Evolutionary conservation across 768 basidiomycete species (phyloP).

Genomic region (Floccularia luteovirens): DNA sequence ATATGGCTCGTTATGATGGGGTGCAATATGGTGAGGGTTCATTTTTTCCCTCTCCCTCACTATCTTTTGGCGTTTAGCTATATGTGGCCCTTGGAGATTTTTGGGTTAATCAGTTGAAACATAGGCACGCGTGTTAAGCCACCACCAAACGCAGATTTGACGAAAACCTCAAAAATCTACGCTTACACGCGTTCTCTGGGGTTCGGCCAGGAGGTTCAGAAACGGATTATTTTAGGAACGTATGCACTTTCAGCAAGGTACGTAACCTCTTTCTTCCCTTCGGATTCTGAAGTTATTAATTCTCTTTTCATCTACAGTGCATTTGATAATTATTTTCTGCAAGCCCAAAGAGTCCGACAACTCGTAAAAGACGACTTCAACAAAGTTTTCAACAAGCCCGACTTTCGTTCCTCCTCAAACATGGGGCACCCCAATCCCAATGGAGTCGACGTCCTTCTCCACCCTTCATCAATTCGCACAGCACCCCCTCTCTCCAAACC

Average conservation of each 20-base stretch:
- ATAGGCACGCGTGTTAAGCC: conserved; percentile 47
- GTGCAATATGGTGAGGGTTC: conserved; percentile 62
- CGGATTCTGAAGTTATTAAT: not conserved
- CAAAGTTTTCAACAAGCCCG: conserved; percentile 52
- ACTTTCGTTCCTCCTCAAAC: conserved; percentile 28
- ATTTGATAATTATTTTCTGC: conserved; percentile 96
- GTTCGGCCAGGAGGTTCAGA: conserved; percentile 82
- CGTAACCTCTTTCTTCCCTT: conserved; percentile 16
- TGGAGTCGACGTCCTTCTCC: conserved; percentile 72
- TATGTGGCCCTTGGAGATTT: not conserved
- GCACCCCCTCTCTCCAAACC: conserved; percentile 51
- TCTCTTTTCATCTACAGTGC: conserved; percentile 41
- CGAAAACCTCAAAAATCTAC: conserved; percentile 50
- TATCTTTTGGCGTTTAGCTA: too few relatives aligned
- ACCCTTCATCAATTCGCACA: conserved; percentile 81
- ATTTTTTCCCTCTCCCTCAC: too few relatives aligned
- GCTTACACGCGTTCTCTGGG: conserved; percentile 58
- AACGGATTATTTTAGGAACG: conserved; percentile 83
- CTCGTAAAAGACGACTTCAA: conserved; percentile 70
- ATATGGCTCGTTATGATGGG: conserved; percentile 86
- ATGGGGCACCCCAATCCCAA: not conserved
- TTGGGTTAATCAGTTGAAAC: not conserved
- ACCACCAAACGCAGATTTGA: conserved; percentile 29
- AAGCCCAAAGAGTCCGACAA: conserved; percentile 78
- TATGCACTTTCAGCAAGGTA: conserved; percentile 91